These are phyloP conservation scores for Rhizophlyctis rosea DNA, from an alignment of 192 early-diverging fungal genomes.

Conservation along the genomic window DNA sequence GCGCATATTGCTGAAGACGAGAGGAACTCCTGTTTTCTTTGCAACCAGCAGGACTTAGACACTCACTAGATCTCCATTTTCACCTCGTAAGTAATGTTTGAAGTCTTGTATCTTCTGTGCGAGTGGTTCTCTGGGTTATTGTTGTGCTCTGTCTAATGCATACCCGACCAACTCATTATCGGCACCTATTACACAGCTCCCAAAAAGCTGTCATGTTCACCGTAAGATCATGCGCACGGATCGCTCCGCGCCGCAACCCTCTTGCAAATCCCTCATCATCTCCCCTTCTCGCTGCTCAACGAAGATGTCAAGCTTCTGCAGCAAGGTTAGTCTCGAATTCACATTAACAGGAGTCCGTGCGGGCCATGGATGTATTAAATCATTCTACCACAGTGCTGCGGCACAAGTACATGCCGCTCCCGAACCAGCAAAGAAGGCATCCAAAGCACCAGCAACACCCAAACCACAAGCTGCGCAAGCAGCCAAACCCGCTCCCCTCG, in stretches of 20 bases:
- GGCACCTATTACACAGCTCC: too few relatives aligned
- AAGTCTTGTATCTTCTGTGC: too few relatives aligned
- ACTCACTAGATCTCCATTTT: too few relatives aligned
- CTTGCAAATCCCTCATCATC: too few relatives aligned
- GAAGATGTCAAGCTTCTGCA: neutral
- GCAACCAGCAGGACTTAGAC: too few relatives aligned
- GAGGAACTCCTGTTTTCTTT: too few relatives aligned
- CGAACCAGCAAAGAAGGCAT: neutral
- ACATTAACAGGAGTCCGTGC: neutral
- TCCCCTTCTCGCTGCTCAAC: constrained; percentile 1
- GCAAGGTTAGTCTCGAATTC: neutral
- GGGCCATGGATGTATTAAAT: neutral
- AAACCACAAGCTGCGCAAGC: neutral
- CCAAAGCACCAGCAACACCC: neutral
- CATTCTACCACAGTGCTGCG: neutral
- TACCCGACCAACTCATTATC: too few relatives aligned
- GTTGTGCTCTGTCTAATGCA: too few relatives aligned
- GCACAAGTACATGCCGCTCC: neutral
- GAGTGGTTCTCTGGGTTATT: too few relatives aligned
- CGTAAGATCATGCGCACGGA: neutral
- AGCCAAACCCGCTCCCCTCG: neutral
- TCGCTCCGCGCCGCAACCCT: neutral
- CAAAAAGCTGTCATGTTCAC: too few relatives aligned
- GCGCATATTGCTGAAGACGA: too few relatives aligned
- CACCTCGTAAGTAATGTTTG: too few relatives aligned